Base-by-base conservation (phyloP, 208 protist genomes). In the Crithidia thermophila region DNA sequence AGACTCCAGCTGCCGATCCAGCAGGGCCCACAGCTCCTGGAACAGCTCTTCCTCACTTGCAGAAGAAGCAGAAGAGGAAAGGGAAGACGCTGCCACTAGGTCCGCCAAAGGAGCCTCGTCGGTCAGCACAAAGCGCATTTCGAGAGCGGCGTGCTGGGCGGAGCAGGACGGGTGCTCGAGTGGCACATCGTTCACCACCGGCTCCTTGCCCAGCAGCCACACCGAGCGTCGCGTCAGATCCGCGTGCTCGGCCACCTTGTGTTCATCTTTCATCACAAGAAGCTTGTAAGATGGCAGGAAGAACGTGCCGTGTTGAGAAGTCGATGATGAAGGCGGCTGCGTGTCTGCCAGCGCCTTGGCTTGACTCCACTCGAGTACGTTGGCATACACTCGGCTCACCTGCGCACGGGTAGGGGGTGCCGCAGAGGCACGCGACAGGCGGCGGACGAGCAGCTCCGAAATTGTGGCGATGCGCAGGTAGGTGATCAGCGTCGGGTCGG, bases 151-250 rank as follows among this genome's bases (percentile, higher is more conserved):
- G 72, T 96, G 90, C 58, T 96, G 90, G 1, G 62, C 60, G 13
- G 90, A 96, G 71, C 90, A 96, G 63, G 85, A 91, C 0, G 80
- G 80, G 79, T 96, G 90, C 18, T 87, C 86, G 0, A 90, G 63
- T 8, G 56, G 61, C 25, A 93, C 69, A 59, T 96, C 87, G 58
- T 83, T 89, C 23, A 91, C 36, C 5, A 27, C 52, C 5, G 69
- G 63, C 21, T 93, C 87, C 36, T 85, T 90, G 0, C 90, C 90
- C 2, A 90, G 16, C 9, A 96, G 76, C 39, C 85, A 90, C 20
- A 90, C 76, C 0, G 85, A 72, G 45, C 82, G 80, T 37, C 61
- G 46, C 1, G 80, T 79, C 10, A 93, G 30, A 23, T 67, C 61
- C 3, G 57, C 47, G 52, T 85, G 67, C 40, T 62, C 61, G 1